Conservation (phyloP, 2,329 filamentous ascomycete species). For the Stachybotrys echinatus region DNA sequence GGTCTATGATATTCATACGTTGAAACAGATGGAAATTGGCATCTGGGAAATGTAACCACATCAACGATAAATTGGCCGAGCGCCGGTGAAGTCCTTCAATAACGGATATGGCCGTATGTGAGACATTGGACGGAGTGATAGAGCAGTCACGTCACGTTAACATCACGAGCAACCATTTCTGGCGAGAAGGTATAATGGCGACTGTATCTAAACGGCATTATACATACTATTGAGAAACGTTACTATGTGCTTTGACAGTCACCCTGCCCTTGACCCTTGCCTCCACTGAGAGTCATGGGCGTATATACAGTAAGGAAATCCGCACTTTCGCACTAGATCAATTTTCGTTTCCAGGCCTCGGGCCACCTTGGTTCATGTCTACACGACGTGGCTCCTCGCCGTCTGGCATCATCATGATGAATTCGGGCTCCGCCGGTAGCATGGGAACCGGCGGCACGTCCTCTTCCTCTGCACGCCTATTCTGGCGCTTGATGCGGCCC, state of each 20-base stretch:
- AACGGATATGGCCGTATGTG: background rate
- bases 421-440: constrained; percentile 39
- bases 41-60: constrained; percentile 51
- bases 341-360: no score
- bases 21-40: constrained; percentile 44
- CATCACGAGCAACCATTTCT: background rate
- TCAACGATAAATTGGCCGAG: constrained; percentile 9
- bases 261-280: background rate
- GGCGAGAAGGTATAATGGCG: no score
- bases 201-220: no score
- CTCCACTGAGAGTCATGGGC: background rate
- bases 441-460: constrained; percentile 34
- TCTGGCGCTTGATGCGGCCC: constrained; percentile 43
- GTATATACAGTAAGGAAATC: no score
- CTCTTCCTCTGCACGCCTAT: constrained; percentile 26
- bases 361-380: background rate
- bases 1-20: background rate
- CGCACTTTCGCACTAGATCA: no score
- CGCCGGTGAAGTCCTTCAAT: background rate
- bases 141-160: background rate
- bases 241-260: no score
- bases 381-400: constrained; percentile 39
- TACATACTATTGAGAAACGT: no score
- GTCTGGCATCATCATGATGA: constrained; percentile 47
- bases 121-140: background rate